phyloP scores from a whole-genome alignment of 1,139 yeast genomes.

The Nadsonia starkeyi-henricii region DNA sequence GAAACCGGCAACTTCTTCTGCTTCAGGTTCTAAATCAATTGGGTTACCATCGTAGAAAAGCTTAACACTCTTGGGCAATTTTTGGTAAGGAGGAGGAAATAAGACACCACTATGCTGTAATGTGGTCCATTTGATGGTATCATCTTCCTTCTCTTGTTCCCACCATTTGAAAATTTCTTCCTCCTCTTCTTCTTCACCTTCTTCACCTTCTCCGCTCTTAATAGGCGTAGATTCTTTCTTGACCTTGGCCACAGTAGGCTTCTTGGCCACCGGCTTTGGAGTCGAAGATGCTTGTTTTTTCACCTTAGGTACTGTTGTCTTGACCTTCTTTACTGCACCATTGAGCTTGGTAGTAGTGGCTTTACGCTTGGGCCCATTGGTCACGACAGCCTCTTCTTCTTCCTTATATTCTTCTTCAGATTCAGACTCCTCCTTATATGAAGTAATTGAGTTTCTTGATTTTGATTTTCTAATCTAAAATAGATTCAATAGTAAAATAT shows the following conservation, averaged over 20 bases:
- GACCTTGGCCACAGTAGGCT: constrained; percentile 3
- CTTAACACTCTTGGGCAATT: constrained; percentile 69
- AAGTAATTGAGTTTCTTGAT: background rate
- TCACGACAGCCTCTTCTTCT: constrained; percentile 1
- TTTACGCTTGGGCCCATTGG: constrained; percentile 3
- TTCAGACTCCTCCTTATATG: constrained; percentile 1
- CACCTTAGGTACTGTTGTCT: constrained; percentile 2
- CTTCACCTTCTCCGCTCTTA: constrained; percentile 9
- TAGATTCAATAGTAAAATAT: background rate
- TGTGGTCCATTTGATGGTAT: constrained; percentile 71
- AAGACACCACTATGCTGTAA: constrained; percentile 82
- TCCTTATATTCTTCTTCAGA: background rate
- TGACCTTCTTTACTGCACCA: constrained; percentile 6
- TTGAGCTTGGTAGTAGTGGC: constrained; percentile 5
- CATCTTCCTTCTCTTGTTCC: constrained; percentile 68
- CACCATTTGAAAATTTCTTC: constrained; percentile 70
- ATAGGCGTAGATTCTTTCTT: constrained; percentile 3
- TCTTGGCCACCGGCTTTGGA: constrained; percentile 4
- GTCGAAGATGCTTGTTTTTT: constrained; percentile 7
- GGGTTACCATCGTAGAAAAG: constrained; percentile 64
- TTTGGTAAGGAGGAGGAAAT: constrained; percentile 86
- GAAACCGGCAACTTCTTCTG: constrained; percentile 95
- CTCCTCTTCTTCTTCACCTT: constrained; percentile 37
- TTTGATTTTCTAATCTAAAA: background rate
- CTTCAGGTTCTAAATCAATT: constrained; percentile 57